Evolutionary conservation across 805 yeast genomes (phyloP), one percentile per base, ranked within the genome.

Genomic region (Diddensiella santjacobensis): DNA sequence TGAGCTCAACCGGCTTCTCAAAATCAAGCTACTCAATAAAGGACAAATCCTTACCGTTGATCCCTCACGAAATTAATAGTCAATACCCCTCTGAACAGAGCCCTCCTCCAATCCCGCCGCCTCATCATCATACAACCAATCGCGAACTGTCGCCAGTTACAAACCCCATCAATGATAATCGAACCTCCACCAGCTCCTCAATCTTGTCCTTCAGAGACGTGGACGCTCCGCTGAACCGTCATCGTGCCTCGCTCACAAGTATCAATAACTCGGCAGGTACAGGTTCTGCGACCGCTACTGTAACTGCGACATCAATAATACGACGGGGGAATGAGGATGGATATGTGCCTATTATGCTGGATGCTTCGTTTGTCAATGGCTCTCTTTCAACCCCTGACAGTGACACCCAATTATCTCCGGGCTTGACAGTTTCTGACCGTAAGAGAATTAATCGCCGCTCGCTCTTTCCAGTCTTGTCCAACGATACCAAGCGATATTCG

Each of bases 41-140:
- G 22, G 49, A 51, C 31, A 49, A 51, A 40, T 47, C 49, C n/a
- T 37, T 48, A 17, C 57, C 57, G 2, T 45, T 50, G 22, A 51
- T 50, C 6, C 56, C 56, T 3, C 39, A 31, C 3, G 31, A 26
- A 26, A 26, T 26, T 26, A 13, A 26, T 26, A 8, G 13, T 8
- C 31, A 26, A 13, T 8, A 8, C 13, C 8, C 31, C 8, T 13
- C 13, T 8, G 31, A 26, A 8, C 8, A 13, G 8, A 26, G 31
- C 31, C 31, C 31, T 8, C 31, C 31, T 8, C 11, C 13, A 26
- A 8, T 13, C 13, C 31, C 31, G 13, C 31, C 31, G 13, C 31
- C 8, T 26, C 31, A 26, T 13, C 31, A 26, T 26, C 31, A 26
- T 26, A 8, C 31, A 8, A 26, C 31, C 8, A 8, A 8, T 26